Evolutionary conservation across 176 grass and related monocot species (phyloP).

Genomic region (Zea mays): Zm-B73-REFERENCE-NAM-5.0 NC_050100.1:212748501-212749000

Average conservation of each 20-base stretch:
- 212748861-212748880: too few relatives aligned
- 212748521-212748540: too few relatives aligned
- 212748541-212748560: background rate
- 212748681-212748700: background rate
- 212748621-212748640: background rate
- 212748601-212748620: too few relatives aligned
- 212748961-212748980: too few relatives aligned
- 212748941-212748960: too few relatives aligned
- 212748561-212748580: background rate
- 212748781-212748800: too few relatives aligned
- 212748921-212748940: too few relatives aligned
- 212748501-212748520: too few relatives aligned
- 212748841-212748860: too few relatives aligned
- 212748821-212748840: background rate
- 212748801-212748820: background rate
- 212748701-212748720: background rate
- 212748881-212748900: too few relatives aligned
- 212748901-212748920: too few relatives aligned
- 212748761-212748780: background rate
- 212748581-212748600: background rate
- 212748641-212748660: background rate
- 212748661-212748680: background rate
- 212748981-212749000: too few relatives aligned
- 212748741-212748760: background rate
- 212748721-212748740: background rate